Evolutionary conservation across 805 yeast species (phyloP), one percentile per base, ranked within the genome.

Genomic region (Suhomyces prunicola): DNA sequence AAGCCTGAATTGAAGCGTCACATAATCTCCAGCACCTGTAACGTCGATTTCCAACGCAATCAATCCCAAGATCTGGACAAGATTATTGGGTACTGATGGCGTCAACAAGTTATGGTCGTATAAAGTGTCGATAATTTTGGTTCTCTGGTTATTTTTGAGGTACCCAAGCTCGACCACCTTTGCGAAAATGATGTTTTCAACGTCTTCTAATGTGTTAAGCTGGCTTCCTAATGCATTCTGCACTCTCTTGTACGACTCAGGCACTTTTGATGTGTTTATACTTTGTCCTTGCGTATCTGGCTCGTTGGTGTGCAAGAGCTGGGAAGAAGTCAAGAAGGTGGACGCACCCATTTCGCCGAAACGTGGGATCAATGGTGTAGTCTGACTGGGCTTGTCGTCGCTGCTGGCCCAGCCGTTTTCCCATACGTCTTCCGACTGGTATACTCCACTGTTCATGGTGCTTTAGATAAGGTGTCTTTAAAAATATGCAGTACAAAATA

Each of bases 21-120:
- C 77, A 55, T 59, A 75, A 56, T 75, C 79, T 0, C 78, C 80
- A 1, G 72, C 51, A 2, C 80, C 81, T 3, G 75, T 63, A 12
- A 58, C 57, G n/a, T 70, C 71, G 26, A 76, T 63, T 60, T 77
- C 81, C 54, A 77, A 66, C 1, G 76, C 72, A 36, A 74, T 59
- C 44, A 77, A 65, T 5, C 79, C 81, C 45, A 76, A 54, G 26
- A 68, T 59, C 53, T 72, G 73, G 50, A 62, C 65, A 44, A 75
- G 69, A 53, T 69, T 70, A 44, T 60, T 56, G n/a, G 62, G 58
- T 10, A 50, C 53, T 7, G 68, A 55, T 1, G 71, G 66, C 1
- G 76, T 73, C 52, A 68, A 54, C 48, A 74, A 58, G 54, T 64
- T 59, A 51, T 74, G 71, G 53, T 73, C 77, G 51, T 71, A 71